phyloP scores from a whole-genome alignment of 139 green algal genomes.

The Closterium sp. region DNA sequence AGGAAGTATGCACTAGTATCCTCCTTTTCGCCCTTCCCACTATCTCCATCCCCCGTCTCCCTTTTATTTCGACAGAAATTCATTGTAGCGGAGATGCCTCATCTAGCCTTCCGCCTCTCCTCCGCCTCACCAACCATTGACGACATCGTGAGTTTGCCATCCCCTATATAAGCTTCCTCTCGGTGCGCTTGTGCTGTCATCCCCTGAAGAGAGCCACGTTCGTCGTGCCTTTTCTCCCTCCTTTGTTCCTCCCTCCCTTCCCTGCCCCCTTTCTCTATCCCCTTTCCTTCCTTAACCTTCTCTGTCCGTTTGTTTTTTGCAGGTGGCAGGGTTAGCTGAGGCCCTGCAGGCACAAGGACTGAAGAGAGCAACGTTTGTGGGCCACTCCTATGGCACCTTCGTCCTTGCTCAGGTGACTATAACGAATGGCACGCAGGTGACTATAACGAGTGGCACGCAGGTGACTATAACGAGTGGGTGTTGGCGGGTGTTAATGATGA shows the following conservation, averaged over 20 bases:
- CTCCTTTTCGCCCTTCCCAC: too few relatives aligned
- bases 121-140: not conserved
- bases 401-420: constrained; percentile 22
- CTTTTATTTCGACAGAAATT: not conserved
- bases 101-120: not conserved
- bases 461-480: too few relatives aligned
- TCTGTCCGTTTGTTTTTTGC: not conserved
- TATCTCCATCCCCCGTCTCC: too few relatives aligned
- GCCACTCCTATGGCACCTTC: constrained; percentile 43
- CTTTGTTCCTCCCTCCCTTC: too few relatives aligned
- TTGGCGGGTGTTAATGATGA: too few relatives aligned
- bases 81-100: not conserved
- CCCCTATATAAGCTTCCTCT: too few relatives aligned
- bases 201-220: too few relatives aligned
- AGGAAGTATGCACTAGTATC: too few relatives aligned
- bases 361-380: constrained; percentile 19
- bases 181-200: too few relatives aligned
- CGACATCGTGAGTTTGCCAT: not conserved
- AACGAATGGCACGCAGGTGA: not conserved
- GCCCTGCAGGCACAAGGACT: constrained; percentile 12
- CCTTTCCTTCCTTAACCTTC: too few relatives aligned
- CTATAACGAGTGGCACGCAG: not conserved
- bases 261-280: too few relatives aligned
- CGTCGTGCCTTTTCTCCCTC: too few relatives aligned
- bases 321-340: constrained; percentile 20